Evolutionary conservation across 2,329 filamentous ascomycete species (phyloP), one percentile per base, ranked within the genome.

Genomic region (Shiraia sp.): DNA sequence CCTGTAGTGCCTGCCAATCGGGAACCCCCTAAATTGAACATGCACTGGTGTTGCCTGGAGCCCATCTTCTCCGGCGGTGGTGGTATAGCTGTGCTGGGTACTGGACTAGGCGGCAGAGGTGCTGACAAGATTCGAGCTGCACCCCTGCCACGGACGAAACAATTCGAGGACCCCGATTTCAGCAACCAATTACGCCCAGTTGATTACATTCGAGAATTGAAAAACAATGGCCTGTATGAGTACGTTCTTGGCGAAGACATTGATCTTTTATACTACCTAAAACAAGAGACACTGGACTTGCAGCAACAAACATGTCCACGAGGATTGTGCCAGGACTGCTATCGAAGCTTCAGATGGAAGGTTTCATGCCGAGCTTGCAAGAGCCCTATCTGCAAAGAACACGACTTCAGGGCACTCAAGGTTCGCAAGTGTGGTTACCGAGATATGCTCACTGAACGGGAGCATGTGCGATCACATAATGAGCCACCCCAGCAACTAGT

Each of bases 11-110:
- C 68, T 17, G 45, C 58, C 12, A 65, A 61, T 23, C 52, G 63
- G 8, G 56, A 71, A 32, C 74, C 75, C 25, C 76, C 78, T 10
- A 75, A 72, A 42, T 67, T 80, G 43, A 79, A 77, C 40, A 79
- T 81, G 59, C 74, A 77, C 49, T 82, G 79, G 79, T 82, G 79
- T 57, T 82, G 79, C 50, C 74, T 79, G 3, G 79, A 81, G 51
- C 79, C 79, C 12, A 75, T 80, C 35, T 81, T 82, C 53, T 81
- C 79, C 17, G 79, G 79, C 8, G 79, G 79, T 8, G 79, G 79
- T 33, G 79, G 79, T 10, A 82, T 82, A 45, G 79, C 77, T 25
- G 78, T 81, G 36, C 68, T 77, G 10, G 77, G 77, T n/a, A 67
- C 65, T 36, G 68, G 65, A 27, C 57, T 70, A 19, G 72, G 73